A percentile compares a stretch with the other conserved stretches of the same genome.
phyloP scores from a whole-genome alignment of 2,329 filamentous ascomycete genomes.

The Colletotrichum graminicola region DNA sequence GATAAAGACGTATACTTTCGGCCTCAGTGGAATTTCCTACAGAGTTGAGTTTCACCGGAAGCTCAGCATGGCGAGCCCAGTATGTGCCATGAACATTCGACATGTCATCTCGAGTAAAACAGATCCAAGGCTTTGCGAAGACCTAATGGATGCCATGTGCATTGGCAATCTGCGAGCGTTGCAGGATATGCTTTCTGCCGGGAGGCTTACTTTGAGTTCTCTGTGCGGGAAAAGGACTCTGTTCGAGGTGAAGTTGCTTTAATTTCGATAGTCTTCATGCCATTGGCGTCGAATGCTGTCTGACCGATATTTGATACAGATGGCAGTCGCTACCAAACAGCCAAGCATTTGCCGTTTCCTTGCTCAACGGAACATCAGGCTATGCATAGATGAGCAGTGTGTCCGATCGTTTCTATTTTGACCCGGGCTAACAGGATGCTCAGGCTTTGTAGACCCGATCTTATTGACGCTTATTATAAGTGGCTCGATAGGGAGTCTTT shows the following conservation, averaged over 20 bases:
- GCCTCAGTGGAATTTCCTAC: slow-evolving; percentile 3
- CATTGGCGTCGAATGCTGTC: too few relatives aligned
- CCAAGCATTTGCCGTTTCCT: slow-evolving; percentile 23
- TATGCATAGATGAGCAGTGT: slow-evolving; percentile 16
- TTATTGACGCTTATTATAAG: not conserved
- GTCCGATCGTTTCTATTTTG: not conserved
- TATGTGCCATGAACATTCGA: slow-evolving; percentile 1
- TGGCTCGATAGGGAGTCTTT: rapidly evolving
- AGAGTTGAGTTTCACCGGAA: not conserved
- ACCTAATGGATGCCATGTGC: not conserved
- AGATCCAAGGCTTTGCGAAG: not conserved
- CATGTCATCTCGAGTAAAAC: not conserved
- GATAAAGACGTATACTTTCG: slow-evolving; percentile 3
- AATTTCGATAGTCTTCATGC: too few relatives aligned
- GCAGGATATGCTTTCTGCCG: not conserved
- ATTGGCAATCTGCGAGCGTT: not conserved
- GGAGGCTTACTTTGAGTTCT: not conserved
- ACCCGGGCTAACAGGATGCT: not conserved
- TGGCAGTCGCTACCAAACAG: not conserved
- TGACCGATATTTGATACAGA: not conserved
- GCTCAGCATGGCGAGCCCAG: not conserved
- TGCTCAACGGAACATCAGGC: not conserved
- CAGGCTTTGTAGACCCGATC: not conserved
- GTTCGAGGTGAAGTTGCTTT: not conserved
- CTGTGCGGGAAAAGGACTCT: not conserved